Evolutionary conservation across 805 yeast species (phyloP).

Genomic region (Starmerella vaccinii): DNA sequence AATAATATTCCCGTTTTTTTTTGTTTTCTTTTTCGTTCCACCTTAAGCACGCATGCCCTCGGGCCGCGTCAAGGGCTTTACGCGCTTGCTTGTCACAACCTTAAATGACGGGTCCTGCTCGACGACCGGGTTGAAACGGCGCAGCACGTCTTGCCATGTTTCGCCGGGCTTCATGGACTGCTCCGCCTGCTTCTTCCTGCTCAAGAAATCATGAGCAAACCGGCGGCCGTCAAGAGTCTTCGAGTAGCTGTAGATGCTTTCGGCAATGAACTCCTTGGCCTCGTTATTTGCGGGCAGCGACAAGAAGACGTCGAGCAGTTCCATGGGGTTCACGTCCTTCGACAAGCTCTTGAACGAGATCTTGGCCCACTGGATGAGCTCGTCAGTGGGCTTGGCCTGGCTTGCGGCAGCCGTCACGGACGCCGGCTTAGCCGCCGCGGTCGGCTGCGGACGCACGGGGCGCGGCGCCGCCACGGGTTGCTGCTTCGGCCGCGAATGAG

Average conservation of each 20-base stretch:
- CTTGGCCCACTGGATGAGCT: constrained; percentile 36
- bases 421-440: constrained; percentile 4
- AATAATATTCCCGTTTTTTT: background rate
- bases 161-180: constrained; percentile 37
- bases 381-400: constrained; percentile 29
- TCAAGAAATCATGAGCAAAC: constrained; percentile 81
- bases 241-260: constrained; percentile 63
- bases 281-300: constrained; percentile 69
- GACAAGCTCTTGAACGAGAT: constrained; percentile 42
- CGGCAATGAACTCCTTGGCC: constrained; percentile 77
- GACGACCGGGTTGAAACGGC: constrained; percentile 29
- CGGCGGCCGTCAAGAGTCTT: constrained; percentile 89
- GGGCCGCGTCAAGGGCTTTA: constrained; percentile 22
- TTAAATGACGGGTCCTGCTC: constrained; percentile 41
- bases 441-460: background rate
- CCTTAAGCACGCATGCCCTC: constrained; percentile 7
- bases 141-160: constrained; percentile 66
- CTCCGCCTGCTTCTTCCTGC: constrained; percentile 66
- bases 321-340: constrained; percentile 65
- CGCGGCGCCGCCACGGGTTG: background rate
- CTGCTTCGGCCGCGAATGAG: background rate
- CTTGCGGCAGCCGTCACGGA: constrained; percentile 17
- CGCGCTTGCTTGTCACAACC: constrained; percentile 50
- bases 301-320: constrained; percentile 66
- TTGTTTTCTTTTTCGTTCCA: background rate